phyloP scores from a whole-genome alignment of 1,284 basidiomycete genomes.

The Phellopilus nigrolimitatus region DNA sequence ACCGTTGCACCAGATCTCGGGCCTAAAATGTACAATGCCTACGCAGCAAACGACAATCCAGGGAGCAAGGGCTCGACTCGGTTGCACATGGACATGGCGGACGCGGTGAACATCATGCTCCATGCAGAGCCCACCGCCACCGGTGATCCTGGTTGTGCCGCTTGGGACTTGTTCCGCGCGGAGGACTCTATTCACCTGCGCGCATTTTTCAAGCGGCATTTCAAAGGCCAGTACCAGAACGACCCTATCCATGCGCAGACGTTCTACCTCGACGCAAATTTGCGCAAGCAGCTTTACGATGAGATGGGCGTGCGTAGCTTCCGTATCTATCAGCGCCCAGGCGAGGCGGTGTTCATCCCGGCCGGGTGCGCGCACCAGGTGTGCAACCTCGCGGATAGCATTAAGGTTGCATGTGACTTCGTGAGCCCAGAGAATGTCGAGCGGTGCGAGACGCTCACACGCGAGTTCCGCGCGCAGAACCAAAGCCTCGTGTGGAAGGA shows the following conservation, averaged over 20 bases:
- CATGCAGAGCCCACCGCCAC: conserved; percentile 59
- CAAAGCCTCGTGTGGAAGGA: conserved; percentile 87
- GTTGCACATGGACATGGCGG: conserved; percentile 95
- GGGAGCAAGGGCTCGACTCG: conserved; percentile 81
- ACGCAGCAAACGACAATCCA: conserved; percentile 55
- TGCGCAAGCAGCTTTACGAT: conserved; percentile 67
- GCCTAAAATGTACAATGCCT: conserved; percentile 79
- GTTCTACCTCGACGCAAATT: conserved; percentile 73
- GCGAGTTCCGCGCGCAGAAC: conserved; percentile 88
- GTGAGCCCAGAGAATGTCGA: conserved; percentile 89
- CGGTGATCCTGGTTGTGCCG: conserved; percentile 74
- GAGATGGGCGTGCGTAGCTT: conserved; percentile 71
- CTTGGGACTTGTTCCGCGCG: conserved; percentile 88
- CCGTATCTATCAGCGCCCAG: conserved; percentile 83
- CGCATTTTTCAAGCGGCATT: conserved; percentile 61
- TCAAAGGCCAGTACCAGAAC: conserved; percentile 46
- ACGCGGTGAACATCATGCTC: conserved; percentile 91
- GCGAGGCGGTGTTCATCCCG: conserved; percentile 94
- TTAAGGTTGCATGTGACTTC: conserved; percentile 97
- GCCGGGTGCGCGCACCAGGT: conserved; percentile 92
- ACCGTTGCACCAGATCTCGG: conserved; percentile 85
- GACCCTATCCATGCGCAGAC: conserved; percentile 92
- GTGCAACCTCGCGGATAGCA: conserved; percentile 83
- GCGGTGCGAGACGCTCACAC: conserved; percentile 78
- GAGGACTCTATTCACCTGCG: conserved; percentile 80